Base-by-base conservation (phyloP, 1,284 basidiomycete species). In the Naganishia sp. region DNA sequence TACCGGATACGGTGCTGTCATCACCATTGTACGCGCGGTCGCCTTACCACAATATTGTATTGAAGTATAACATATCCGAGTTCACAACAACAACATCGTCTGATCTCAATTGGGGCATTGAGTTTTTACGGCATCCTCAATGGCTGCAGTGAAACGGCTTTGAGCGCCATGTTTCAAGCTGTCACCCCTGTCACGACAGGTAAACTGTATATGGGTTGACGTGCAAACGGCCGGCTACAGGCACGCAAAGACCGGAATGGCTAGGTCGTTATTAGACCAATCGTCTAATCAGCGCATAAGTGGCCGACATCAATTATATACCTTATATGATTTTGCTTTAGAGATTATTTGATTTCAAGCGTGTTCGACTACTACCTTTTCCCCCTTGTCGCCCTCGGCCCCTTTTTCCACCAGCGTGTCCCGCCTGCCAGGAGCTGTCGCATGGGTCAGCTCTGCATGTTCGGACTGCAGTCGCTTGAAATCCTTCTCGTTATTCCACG, bases 401-500 rank as follows among this genome's bases (percentile, higher is more conserved):
- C 7, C 18, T 2, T 18, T 15, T 46, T 46, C 45, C 45, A 18
- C 45, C 45, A 46, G 2, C 11, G 45, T 46, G 23, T 46, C 45
- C 18, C 45, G 45, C 1, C 45, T 17, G 18, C 6, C 15, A n/a
- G 7, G 2, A 21, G 7, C 45, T 9, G 18, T 21, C 7, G 17
- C 13, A 1, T 21, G 45, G 23, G 5, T 18, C 45, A 17, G 18
- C 18, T 46, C 45, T 18, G 6, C 6, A n/a, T 46, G 45, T 67
- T 71, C 73, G 3, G 28, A 56, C 69, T 69, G 69, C 43, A 71
- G 67, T 17, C 63, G 39, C 49, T 28, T 46, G 50, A 72, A 74
- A 39, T 68, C 70, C 21, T 23, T 53, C 67, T 74, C 73, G 3
- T 71, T 72, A 21, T 61, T 63, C 73, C 73, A 75, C 21, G 32